Evolutionary conservation across 2,329 filamentous ascomycete species (phyloP).

Genomic region (Alternaria brassicicola): DNA sequence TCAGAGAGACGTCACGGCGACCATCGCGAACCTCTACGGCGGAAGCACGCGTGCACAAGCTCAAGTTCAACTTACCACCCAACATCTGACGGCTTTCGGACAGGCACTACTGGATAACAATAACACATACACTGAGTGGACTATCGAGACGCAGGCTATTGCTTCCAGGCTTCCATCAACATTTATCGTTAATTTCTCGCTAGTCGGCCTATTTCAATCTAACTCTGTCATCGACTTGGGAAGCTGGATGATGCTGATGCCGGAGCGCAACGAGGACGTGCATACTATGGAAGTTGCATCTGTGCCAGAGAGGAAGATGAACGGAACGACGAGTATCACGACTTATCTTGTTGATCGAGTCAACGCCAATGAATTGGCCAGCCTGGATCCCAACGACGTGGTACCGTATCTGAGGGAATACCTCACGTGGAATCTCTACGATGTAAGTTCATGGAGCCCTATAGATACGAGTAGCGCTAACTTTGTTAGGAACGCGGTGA

Average conservation of each 20-base stretch:
- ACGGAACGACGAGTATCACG: conserved; percentile 34
- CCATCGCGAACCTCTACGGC: conserved; percentile 33
- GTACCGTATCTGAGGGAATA: conserved; percentile 35
- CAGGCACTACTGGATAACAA: not conserved
- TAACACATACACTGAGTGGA: conserved; percentile 35
- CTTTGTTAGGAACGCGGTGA: not conserved
- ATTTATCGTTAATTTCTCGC: conserved; percentile 32
- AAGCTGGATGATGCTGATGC: conserved; percentile 35
- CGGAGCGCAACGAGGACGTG: not conserved
- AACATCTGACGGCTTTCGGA: not conserved
- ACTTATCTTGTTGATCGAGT: conserved; percentile 33
- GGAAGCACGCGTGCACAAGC: conserved; percentile 7
- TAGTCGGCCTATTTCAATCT: conserved; percentile 25
- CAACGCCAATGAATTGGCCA: conserved; percentile 22
- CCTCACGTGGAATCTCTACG: conserved; percentile 38
- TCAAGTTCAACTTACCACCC: conserved; percentile 4
- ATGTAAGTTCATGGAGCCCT: conserved; percentile 21
- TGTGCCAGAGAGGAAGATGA: conserved; percentile 7
- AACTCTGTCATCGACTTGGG: conserved; percentile 29
- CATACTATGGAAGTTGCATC: not conserved
- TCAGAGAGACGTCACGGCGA: conserved; percentile 14
- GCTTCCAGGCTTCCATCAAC: conserved; percentile 17
- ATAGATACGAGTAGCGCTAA: not conserved
- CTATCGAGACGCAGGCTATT: conserved; percentile 21
- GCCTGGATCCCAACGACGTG: conserved; percentile 28